These are phyloP conservation scores for Arthonia radiata DNA, from an alignment of 495 filamentous ascomycete genomes.

Conservation along the genomic window DNA sequence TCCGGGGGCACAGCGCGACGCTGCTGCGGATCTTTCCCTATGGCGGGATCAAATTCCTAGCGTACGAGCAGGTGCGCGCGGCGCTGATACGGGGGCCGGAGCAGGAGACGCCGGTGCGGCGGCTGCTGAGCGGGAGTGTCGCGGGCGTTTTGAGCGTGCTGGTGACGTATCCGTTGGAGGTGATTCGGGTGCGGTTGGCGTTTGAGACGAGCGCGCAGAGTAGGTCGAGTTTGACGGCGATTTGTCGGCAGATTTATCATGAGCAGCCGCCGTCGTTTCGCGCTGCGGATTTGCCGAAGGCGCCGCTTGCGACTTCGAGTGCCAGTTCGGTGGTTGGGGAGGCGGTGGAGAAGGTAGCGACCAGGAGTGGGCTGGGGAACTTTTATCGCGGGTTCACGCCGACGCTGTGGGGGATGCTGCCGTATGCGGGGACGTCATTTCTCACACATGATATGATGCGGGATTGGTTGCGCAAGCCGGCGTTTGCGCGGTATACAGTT, in stretches of 20 bases:
- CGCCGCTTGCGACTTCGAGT: background rate
- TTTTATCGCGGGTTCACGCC: constrained; percentile 89
- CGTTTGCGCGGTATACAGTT: constrained; percentile 42
- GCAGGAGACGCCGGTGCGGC: constrained; percentile 57
- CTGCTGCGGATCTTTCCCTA: constrained; percentile 91
- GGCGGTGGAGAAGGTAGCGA: constrained; percentile 17
- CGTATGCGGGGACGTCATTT: constrained; percentile 94
- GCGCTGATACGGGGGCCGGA: constrained; percentile 39
- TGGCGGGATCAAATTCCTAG: constrained; percentile 88
- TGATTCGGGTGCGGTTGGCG: constrained; percentile 74
- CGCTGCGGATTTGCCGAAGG: constrained; percentile 7
- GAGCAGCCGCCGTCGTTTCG: constrained; percentile 25
- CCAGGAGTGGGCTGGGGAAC: constrained; percentile 48
- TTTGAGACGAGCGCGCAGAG: constrained; percentile 63
- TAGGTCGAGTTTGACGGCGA: constrained; percentile 37
- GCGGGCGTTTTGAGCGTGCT: constrained; percentile 81
- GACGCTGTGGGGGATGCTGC: constrained; percentile 79
- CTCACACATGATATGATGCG: constrained; percentile 74
- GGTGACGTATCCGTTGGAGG: constrained; percentile 82
- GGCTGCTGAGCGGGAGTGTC: constrained; percentile 52
- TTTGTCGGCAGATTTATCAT: constrained; percentile 62
- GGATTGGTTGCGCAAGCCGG: constrained; percentile 48
- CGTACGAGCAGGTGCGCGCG: constrained; percentile 82
- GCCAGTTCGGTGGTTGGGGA: constrained; percentile 4
- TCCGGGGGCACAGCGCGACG: constrained; percentile 82